A percentile compares a stretch with the other conserved stretches of the same genome.
These are phyloP conservation scores for Suhomyces bolitotheri DNA, from an alignment of 1,139 yeast species.

Conservation along the genomic window DNA sequence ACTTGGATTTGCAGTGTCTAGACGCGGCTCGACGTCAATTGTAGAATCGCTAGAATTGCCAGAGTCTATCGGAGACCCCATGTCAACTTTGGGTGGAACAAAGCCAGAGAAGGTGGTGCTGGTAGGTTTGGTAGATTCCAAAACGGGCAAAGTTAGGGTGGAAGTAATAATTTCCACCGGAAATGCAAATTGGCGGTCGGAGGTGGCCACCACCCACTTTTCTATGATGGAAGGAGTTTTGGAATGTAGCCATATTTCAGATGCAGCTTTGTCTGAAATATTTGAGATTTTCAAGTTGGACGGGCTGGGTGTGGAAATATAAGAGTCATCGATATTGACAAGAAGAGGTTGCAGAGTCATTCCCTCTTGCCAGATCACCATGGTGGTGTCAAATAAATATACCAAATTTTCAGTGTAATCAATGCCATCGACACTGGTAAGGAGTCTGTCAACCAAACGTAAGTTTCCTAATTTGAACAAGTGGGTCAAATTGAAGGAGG, in stretches of 20 bases:
- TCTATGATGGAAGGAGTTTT: slow-evolving; percentile 33
- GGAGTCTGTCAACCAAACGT: slow-evolving; percentile 38
- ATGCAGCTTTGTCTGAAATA: background rate
- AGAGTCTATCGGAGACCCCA: slow-evolving; percentile 5
- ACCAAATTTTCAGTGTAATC: slow-evolving; percentile 20
- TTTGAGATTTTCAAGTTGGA: slow-evolving; percentile 20
- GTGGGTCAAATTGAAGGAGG: slow-evolving; percentile 25
- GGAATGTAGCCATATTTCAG: slow-evolving; percentile 23
- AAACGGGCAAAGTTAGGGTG: slow-evolving; percentile 26
- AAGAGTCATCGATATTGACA: slow-evolving; percentile 4
- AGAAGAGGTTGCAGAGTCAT: slow-evolving; percentile 8
- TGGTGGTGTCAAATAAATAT: slow-evolving; percentile 36
- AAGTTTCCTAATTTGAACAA: slow-evolving; percentile 37
- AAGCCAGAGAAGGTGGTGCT: background rate
- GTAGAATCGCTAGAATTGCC: slow-evolving; percentile 9
- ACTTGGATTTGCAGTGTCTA: too few relatives aligned
- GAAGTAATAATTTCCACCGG: slow-evolving; percentile 43
- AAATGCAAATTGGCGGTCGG: slow-evolving; percentile 33
- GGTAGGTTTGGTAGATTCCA: background rate
- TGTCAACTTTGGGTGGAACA: background rate
- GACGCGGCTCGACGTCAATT: too few relatives aligned
- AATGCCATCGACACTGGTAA: slow-evolving; percentile 19
- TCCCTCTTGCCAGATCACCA: slow-evolving; percentile 25
- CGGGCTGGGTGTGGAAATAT: slow-evolving; percentile 20
- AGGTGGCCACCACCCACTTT: slow-evolving; percentile 48